A percentile compares a stretch with the other conserved stretches of the same genome.
phyloP scores from a whole-genome alignment of 2,329 filamentous ascomycete species.

The Diaporthe caulivora region DNA sequence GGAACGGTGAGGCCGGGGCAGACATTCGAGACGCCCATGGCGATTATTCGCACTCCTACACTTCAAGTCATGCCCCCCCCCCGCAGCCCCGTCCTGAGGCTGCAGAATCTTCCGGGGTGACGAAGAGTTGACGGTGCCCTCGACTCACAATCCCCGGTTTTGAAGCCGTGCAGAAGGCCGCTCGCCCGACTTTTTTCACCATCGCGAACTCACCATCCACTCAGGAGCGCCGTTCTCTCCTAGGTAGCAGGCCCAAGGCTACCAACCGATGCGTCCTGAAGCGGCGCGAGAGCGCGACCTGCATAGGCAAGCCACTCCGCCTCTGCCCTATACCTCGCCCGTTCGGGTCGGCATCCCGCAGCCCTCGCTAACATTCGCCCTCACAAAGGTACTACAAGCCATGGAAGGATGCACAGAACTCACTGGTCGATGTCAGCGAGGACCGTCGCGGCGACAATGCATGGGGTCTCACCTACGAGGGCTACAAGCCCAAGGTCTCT shows the following conservation, averaged over 20 bases:
- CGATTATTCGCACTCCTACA: background rate
- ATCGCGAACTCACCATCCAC: background rate
- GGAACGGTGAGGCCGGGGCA: background rate
- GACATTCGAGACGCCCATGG: background rate
- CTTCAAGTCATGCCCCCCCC: background rate
- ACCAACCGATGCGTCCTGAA: slow-evolving; percentile 33
- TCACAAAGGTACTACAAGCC: slow-evolving; percentile 35
- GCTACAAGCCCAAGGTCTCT: slow-evolving; percentile 49
- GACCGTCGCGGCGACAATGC: background rate
- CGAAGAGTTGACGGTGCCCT: background rate
- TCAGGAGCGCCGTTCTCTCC: background rate
- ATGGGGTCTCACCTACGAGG: slow-evolving; percentile 42
- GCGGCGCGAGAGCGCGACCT: slow-evolving; percentile 37
- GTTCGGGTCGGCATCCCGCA: background rate
- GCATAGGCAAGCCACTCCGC: slow-evolving; percentile 24
- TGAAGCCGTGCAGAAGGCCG: background rate
- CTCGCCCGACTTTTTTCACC: background rate
- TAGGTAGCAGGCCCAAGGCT: background rate
- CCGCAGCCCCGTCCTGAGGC: background rate
- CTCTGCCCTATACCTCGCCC: background rate
- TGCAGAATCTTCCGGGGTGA: slow-evolving; percentile 22
- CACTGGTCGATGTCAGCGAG: slow-evolving; percentile 10
- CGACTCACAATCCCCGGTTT: slow-evolving; percentile 7
- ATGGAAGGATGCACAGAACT: slow-evolving; percentile 36
- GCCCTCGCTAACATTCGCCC: background rate